Conservation (phyloP, 2,329 filamentous ascomycete genomes). For the Stemphylium lycopersici region DNA sequence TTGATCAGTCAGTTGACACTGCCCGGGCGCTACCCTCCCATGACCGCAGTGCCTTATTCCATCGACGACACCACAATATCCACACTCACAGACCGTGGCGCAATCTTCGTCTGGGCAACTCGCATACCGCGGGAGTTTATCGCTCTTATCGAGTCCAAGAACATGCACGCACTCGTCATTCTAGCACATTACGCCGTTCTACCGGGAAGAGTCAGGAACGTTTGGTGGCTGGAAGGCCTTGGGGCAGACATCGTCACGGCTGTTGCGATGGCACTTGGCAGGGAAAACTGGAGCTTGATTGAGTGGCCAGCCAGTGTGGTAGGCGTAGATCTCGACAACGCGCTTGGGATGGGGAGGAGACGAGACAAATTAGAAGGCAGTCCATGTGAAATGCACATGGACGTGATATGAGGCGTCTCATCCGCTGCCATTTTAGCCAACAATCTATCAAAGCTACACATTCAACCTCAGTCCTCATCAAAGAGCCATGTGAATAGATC, state of each 20-base stretch:
- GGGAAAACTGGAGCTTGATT: conserved; percentile 39
- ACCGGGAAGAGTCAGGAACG: conserved; percentile 39
- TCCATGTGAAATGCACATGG: conserved; percentile 34
- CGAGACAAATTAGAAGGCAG: conserved; percentile 27
- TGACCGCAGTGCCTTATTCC: conserved; percentile 39
- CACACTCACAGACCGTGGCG: conserved; percentile 39
- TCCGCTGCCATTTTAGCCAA: neutral
- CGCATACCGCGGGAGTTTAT: conserved; percentile 39
- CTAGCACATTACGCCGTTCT: conserved; percentile 49
- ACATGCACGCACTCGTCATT: conserved; percentile 44
- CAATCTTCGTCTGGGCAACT: conserved; percentile 43
- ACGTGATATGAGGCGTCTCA: conserved; percentile 29
- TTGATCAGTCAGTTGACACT: conserved; percentile 41
- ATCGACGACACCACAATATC: conserved; percentile 37
- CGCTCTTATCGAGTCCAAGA: conserved; percentile 35
- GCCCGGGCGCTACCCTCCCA: conserved; percentile 27
- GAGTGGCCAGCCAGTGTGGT: conserved; percentile 40
- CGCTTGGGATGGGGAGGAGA: conserved; percentile 21
- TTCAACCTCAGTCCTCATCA: no score
- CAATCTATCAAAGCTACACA: no score
- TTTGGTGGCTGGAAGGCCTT: conserved; percentile 46
- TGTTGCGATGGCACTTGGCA: conserved; percentile 41
- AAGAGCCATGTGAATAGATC: neutral
- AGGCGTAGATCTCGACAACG: conserved; percentile 35
- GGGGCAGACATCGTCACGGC: conserved; percentile 41